Conservation (phyloP, 441 rosid genomes). For the Geranium incanum region DNA sequence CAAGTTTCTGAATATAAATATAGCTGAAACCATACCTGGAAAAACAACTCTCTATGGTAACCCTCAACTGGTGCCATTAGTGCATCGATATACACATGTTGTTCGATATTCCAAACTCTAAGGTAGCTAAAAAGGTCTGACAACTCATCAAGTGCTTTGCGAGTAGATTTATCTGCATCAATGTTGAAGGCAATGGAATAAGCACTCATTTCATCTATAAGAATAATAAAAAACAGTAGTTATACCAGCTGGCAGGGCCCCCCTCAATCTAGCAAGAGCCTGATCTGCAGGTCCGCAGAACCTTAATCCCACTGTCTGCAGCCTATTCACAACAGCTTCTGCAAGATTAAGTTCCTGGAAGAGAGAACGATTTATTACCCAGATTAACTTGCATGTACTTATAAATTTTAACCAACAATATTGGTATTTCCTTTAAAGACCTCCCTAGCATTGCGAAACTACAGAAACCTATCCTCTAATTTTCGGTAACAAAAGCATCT, state of each 20-base stretch:
- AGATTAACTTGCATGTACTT: constrained; percentile 17
- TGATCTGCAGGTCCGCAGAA: constrained; percentile 89
- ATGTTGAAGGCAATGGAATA: constrained; percentile 14
- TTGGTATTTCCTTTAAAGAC: constrained; percentile 7
- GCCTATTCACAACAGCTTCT: constrained; percentile 84
- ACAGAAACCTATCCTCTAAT: not conserved
- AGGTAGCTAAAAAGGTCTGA: constrained; percentile 64
- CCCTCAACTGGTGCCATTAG: constrained; percentile 86
- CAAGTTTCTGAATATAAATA: not conserved
- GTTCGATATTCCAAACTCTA: constrained; percentile 79
- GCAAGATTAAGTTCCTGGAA: constrained; percentile 81
- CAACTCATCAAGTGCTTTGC: constrained; percentile 85
- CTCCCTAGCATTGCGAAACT: not conserved
- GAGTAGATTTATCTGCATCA: constrained; percentile 60
- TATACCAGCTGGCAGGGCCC: constrained; percentile 83
- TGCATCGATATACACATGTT: constrained; percentile 63
- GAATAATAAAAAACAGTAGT: constrained; percentile 14
- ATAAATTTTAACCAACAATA: not conserved
- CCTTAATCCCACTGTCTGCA: constrained; percentile 85
- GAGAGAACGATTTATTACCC: constrained; percentile 22
- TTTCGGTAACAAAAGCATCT: not conserved
- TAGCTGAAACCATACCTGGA: constrained; percentile 48
- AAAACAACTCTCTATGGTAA: constrained; percentile 74
- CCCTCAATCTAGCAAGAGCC: constrained; percentile 89
- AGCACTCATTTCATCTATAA: constrained; percentile 9